phyloP scores from a whole-genome alignment of 495 filamentous ascomycete genomes.

The Neurospora sp. region DNA sequence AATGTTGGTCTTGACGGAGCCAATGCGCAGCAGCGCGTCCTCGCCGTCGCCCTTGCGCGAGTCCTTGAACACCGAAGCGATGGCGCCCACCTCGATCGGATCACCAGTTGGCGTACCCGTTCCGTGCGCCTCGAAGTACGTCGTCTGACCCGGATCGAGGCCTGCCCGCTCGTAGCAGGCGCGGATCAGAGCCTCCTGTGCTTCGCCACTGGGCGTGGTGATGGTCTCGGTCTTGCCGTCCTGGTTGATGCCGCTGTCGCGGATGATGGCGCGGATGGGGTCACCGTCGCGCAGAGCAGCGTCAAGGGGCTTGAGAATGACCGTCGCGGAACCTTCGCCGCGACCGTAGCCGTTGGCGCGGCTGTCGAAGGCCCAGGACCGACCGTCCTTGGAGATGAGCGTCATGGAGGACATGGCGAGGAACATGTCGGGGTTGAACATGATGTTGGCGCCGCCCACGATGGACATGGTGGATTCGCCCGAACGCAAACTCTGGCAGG shows the following conservation, averaged over 20 bases:
- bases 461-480: slow-evolving; percentile 40
- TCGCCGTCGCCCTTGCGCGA: slow-evolving; percentile 14
- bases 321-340: slow-evolving; percentile 42
- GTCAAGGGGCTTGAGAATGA: slow-evolving; percentile 49
- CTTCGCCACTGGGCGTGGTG: slow-evolving; percentile 36
- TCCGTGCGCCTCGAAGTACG: slow-evolving; percentile 43
- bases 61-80: slow-evolving; percentile 32
- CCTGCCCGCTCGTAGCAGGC: slow-evolving; percentile 37
- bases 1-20: slow-evolving; percentile 33
- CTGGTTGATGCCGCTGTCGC: slow-evolving; percentile 44
- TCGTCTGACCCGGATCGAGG: slow-evolving; percentile 27
- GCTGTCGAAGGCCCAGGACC: slow-evolving; percentile 35
- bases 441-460: slow-evolving; percentile 30
- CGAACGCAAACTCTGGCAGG: slow-evolving; percentile 36
- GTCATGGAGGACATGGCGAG: slow-evolving; percentile 26
- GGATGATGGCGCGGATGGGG: slow-evolving; percentile 52
- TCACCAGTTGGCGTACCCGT: slow-evolving; percentile 51
- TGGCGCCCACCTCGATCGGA: slow-evolving; percentile 41
- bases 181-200: slow-evolving; percentile 43
- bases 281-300: slow-evolving; percentile 44
- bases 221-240: slow-evolving; percentile 41
- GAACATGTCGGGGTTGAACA: slow-evolving; percentile 25
- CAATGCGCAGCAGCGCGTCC: slow-evolving; percentile 23
- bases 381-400: slow-evolving; percentile 24
- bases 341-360: slow-evolving; percentile 56